Evolutionary conservation across 164 flowering plant species (phyloP).

Genomic region (Umbellularia californica): DNA sequence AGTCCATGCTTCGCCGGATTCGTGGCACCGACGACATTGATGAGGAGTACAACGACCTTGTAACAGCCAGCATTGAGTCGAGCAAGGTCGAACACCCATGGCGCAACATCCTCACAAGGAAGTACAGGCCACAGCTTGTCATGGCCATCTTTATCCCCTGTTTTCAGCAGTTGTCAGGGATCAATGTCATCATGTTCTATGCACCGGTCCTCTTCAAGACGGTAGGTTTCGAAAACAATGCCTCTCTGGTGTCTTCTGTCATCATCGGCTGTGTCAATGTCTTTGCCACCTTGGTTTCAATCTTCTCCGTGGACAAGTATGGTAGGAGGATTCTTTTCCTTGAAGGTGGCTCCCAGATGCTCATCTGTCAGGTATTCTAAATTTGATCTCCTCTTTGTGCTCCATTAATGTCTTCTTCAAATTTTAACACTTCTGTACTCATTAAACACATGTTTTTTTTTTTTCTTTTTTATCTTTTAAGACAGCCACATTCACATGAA

Average conservation of each 20-base stretch:
- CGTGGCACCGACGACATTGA: conserved; percentile 25
- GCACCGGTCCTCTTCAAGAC: conserved; percentile 30
- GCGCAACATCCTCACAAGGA: conserved; percentile 14
- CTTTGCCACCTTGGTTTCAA: conserved; percentile 14
- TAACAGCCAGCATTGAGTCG: conserved; percentile 22
- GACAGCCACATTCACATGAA: no score
- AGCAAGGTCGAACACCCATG: conserved; percentile 22
- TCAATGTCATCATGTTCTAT: conserved; percentile 34
- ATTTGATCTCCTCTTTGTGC: no score
- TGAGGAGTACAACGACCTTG: conserved; percentile 23
- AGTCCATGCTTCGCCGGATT: conserved; percentile 17
- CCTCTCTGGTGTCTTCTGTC: conserved; percentile 24
- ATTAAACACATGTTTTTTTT: no score
- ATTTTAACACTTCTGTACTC: no score
- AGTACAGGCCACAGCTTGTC: conserved; percentile 28
- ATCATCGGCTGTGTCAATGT: conserved; percentile 27
- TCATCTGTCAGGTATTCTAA: conserved; percentile 24
- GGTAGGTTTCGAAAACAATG: conserved; percentile 22
- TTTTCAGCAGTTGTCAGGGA: conserved; percentile 28
- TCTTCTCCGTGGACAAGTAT: conserved; percentile 13
- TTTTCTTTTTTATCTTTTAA: no score
- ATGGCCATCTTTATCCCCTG: conserved; percentile 29
- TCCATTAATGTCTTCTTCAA: no score
- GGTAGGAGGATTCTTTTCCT: conserved; percentile 28
- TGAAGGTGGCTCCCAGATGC: conserved; percentile 29